A percentile compares a stretch with the other conserved stretches of the same genome.
These are phyloP conservation scores for Candida easanensis DNA, from an alignment of 805 yeast genomes.

Conservation along the genomic window DNA sequence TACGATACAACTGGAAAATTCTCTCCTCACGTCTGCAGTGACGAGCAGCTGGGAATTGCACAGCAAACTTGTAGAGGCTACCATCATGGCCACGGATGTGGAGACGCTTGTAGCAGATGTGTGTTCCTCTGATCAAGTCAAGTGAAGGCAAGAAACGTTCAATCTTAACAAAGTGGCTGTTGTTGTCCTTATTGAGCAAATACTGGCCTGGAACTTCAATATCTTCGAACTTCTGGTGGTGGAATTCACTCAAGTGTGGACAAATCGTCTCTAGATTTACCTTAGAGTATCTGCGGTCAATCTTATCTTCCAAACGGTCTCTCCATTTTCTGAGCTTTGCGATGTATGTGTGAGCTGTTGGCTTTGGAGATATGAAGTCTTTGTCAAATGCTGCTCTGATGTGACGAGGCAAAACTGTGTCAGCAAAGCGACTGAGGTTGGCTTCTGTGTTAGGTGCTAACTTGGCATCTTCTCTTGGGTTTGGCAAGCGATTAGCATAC, in stretches of 20 bases:
- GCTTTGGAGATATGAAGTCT: conserved; percentile 84
- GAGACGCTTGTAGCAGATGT: conserved; percentile 84
- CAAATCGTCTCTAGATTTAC: conserved; percentile 87
- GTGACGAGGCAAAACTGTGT: conserved; percentile 85
- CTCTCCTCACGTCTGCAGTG: conserved; percentile 96
- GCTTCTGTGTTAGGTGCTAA: conserved; percentile 91
- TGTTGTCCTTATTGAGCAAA: conserved; percentile 80
- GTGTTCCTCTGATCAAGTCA: conserved; percentile 85
- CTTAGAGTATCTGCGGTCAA: conserved; percentile 78
- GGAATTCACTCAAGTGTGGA: conserved; percentile 95
- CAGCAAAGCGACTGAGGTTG: conserved; percentile 85
- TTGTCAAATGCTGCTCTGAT: conserved; percentile 86
- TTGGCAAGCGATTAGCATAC: conserved; percentile 79
- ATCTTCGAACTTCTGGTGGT: conserved; percentile 96
- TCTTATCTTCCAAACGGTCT: conserved; percentile 84
- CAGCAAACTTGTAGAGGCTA: conserved; percentile 85
- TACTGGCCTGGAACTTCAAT: conserved; percentile 98
- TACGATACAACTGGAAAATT: conserved; percentile 85
- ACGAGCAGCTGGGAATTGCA: conserved; percentile 96
- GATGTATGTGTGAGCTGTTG: conserved; percentile 85
- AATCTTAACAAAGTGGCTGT: conserved; percentile 87
- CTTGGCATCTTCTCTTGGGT: conserved; percentile 83
- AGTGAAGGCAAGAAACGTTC: conserved; percentile 89
- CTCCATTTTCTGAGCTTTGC: conserved; percentile 87
- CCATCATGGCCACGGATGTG: conserved; percentile 95